Percentiles rank a stretch among this genome's conserved stretches.
These are phyloP conservation scores for Holtermanniella nyarrowii DNA, from an alignment of 768 basidiomycete genomes.

Conservation along the genomic window DNA sequence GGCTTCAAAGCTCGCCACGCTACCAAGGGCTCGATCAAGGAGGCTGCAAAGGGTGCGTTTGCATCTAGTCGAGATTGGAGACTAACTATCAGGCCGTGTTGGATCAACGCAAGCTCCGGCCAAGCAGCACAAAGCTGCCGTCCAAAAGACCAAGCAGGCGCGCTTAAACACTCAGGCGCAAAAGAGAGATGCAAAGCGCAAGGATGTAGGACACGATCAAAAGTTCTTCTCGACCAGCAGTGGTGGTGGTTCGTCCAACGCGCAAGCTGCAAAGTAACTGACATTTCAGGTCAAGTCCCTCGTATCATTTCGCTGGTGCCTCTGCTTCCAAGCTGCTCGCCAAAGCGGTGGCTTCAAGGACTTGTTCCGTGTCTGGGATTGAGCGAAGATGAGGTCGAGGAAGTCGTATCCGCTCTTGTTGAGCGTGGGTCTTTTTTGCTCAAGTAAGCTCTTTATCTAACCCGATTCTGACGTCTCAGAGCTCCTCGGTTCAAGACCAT, in stretches of 20 bases:
- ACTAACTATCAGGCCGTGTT: constrained; percentile 45
- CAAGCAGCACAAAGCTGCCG: constrained; percentile 40
- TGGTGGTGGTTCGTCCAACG: constrained; percentile 19
- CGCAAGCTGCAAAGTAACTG: constrained; percentile 46
- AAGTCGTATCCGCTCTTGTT: constrained; percentile 4
- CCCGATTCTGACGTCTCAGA: constrained; percentile 43
- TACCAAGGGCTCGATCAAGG: constrained; percentile 71
- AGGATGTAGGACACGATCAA: constrained; percentile 74
- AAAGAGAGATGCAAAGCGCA: constrained; percentile 65
- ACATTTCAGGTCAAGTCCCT: constrained; percentile 51
- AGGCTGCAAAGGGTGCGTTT: constrained; percentile 64
- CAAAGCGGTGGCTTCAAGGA: constrained; percentile 48
- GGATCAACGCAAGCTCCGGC: constrained; percentile 41
- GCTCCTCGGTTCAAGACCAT: constrained; percentile 84
- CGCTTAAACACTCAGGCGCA: constrained; percentile 42
- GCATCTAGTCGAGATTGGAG: neutral
- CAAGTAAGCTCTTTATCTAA: neutral
- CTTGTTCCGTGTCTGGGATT: constrained; percentile 56
- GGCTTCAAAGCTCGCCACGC: constrained; percentile 84
- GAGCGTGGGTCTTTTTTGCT: constrained; percentile 12
- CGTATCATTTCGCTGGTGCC: constrained; percentile 82
- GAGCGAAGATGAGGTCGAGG: constrained; percentile 43
- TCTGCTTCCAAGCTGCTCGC: constrained; percentile 57
- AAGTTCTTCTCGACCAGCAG: constrained; percentile 46
- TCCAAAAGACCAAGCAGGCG: constrained; percentile 23